Base-by-base conservation (phyloP, 257 asterid species). In the Capsicum baccatum region DNA sequence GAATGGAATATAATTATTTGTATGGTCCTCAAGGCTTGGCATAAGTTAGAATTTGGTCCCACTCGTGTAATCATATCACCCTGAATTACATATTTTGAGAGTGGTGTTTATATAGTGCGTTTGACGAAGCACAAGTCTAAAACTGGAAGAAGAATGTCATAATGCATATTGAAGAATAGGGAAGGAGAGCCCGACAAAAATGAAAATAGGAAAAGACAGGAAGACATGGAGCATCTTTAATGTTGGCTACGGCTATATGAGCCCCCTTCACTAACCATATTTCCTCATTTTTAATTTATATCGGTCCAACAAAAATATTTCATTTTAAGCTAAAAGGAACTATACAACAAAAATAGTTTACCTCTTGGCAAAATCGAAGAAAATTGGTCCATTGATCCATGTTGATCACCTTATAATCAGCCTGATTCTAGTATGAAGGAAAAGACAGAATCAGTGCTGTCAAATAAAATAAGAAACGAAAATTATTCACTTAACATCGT, bases 371-470 rank as follows among this genome's bases (percentile, higher is more conserved):
- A 89, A 95, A 95, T 60, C 97, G 92, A 85, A 85, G 91, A 90
- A 95, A 89, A 52, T 93, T 96, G 85, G 89, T 90, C 99, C 99
- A 96, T 66, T 96, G 98, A 90, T 96, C 98, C 95, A 89, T 87
- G 91, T 90, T 94, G 79, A 96, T 90, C 86, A 92, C 99, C 90
- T 91, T 94, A 86, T 92, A 94, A 74, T 94, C 97, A 10, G n/a
- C 85, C 90, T 96, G 99, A 73, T 83, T 85, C 99, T 96, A 94
- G 54, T 50, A 76, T 50, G 54, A 21, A 48, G 33, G 54, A 47
- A 79, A 78, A 73, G 6, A 52, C 21, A 71, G 68, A 47, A 64
- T 55, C 85, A 83, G 47, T n/a, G 79, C 9, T 3, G 14, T 54
- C 54, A 64, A 83, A 11, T 73, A 12, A 15, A 54, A 42, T 39